Evolutionary conservation across 2,329 filamentous ascomycete genomes (phyloP).

Genomic region (Fusarium proliferatum): DNA sequence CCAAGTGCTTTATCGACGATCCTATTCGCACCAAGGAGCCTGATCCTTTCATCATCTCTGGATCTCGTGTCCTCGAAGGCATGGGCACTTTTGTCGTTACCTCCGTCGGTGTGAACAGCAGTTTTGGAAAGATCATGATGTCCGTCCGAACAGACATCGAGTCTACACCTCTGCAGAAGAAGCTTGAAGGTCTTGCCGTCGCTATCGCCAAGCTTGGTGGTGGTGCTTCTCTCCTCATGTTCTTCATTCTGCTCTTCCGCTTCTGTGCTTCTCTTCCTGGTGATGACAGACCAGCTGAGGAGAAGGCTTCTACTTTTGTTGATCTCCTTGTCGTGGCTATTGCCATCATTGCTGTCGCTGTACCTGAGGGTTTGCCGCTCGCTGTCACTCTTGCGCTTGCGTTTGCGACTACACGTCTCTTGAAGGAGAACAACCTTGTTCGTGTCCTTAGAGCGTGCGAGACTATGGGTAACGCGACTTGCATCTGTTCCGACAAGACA

Average conservation of each 20-base stretch:
- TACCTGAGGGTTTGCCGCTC: slow-evolving; percentile 80
- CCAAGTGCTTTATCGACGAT: slow-evolving; percentile 76
- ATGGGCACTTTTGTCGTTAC: slow-evolving; percentile 77
- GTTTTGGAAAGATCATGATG: slow-evolving; percentile 80
- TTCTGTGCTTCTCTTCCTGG: slow-evolving; percentile 77
- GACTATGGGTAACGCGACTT: slow-evolving; percentile 83
- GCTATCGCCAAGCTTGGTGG: slow-evolving; percentile 84
- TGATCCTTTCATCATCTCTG: slow-evolving; percentile 90
- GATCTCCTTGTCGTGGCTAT: slow-evolving; percentile 82
- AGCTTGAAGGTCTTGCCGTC: slow-evolving; percentile 78
- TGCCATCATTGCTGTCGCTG: slow-evolving; percentile 82
- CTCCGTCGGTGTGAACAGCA: slow-evolving; percentile 77
- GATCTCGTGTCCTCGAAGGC: slow-evolving; percentile 80
- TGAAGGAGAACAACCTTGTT: slow-evolving; percentile 81
- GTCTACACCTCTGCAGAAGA: slow-evolving; percentile 80
- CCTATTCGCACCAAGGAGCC: slow-evolving; percentile 76
- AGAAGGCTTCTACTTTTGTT: slow-evolving; percentile 83
- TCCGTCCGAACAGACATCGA: slow-evolving; percentile 78
- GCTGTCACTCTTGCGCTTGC: slow-evolving; percentile 82
- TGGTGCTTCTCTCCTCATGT: slow-evolving; percentile 80
- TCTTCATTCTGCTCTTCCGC: slow-evolving; percentile 86
- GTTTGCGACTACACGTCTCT: slow-evolving; percentile 80
- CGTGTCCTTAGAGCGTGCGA: slow-evolving; percentile 81
- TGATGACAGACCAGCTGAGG: slow-evolving; percentile 64
- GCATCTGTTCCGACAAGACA: slow-evolving; percentile 76